These are phyloP conservation scores for Gracilaria domingensis DNA, from an alignment of 23 red algal species.

Conservation along the genomic window DNA sequence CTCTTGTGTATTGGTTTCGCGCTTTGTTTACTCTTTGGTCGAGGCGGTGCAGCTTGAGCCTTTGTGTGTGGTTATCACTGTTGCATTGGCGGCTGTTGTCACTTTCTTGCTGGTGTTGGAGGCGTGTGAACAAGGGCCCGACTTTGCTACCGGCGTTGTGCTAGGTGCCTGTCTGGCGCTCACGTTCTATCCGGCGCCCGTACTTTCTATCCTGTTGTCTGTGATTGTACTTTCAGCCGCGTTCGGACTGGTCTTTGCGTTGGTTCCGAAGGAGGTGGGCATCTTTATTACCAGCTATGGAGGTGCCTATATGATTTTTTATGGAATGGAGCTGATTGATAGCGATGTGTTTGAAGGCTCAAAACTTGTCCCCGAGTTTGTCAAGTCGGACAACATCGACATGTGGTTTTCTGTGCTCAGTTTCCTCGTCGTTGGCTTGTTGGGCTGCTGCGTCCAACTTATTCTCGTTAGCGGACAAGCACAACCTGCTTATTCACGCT, in stretches of 20 bases:
- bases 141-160: conserved; percentile 55
- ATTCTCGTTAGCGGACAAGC: conserved; percentile 63
- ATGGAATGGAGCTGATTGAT: conserved; percentile 65
- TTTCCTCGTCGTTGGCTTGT: conserved; percentile 67
- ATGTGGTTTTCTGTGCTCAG: conserved; percentile 73
- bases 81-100: conserved; percentile 31
- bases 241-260: conserved; percentile 52
- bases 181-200: conserved; percentile 45
- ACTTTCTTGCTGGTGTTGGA: conserved; percentile 44
- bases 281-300: conserved; percentile 69
- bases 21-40: conserved; percentile 29
- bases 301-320: conserved; percentile 67
- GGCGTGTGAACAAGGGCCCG: conserved; percentile 49
- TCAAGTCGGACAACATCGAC: conserved; percentile 40
- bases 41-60: neutral
- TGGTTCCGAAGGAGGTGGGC: conserved; percentile 59
- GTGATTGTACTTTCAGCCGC: conserved; percentile 51
- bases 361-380: conserved; percentile 27
- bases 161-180: conserved; percentile 62
- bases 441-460: conserved; percentile 67
- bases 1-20: conserved; percentile 43
- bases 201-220: conserved; percentile 25
- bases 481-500: conserved; percentile 40
- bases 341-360: conserved; percentile 45
- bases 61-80: conserved; percentile 11